phyloP scores from a whole-genome alignment of 2,329 filamentous ascomycete species.

The Knoxdaviesia proteae region DNA sequence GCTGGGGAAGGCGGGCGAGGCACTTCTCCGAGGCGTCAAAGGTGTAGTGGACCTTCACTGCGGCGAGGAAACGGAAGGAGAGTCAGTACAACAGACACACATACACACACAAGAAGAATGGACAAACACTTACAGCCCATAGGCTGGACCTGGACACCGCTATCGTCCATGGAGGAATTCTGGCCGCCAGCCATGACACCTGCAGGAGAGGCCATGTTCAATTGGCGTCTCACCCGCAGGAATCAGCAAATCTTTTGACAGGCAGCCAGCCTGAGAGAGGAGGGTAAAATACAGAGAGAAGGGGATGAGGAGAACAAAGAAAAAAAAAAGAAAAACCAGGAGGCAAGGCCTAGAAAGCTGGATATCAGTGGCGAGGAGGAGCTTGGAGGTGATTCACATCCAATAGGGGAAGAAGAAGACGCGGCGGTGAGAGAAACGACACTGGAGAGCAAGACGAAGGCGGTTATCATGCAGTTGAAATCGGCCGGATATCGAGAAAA shows the following conservation, averaged over 20 bases:
- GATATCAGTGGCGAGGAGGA: too few species aligned
- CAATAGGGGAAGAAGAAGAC: too few species aligned
- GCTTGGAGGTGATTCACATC: too few species aligned
- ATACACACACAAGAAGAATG: conserved; percentile 2
- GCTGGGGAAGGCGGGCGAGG: conserved; percentile 65
- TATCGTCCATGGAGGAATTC: conserved; percentile 13
- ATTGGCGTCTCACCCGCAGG: conserved; percentile 2
- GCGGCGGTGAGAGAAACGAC: too few species aligned
- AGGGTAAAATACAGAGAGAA: not conserved
- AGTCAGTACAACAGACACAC: conserved; percentile 6
- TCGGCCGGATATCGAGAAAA: not conserved
- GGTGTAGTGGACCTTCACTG: conserved; percentile 93
- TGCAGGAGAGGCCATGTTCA: conserved; percentile 1
- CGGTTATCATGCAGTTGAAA: too few species aligned
- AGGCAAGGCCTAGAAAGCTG: too few species aligned
- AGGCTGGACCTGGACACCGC: conserved; percentile 34
- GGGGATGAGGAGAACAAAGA: not conserved
- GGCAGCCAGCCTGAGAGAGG: not conserved
- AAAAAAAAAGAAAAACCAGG: not conserved
- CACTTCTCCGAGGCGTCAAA: conserved; percentile 83
- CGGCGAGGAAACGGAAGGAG: conserved; percentile 8
- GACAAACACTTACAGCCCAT: conserved; percentile 41
- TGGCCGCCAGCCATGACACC: not conserved
- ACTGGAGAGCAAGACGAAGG: too few species aligned
- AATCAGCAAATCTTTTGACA: conserved; percentile 1